Evolutionary conservation across 345 rosid species (phyloP).

Genomic region (Hirschfeldia incana): DNA sequence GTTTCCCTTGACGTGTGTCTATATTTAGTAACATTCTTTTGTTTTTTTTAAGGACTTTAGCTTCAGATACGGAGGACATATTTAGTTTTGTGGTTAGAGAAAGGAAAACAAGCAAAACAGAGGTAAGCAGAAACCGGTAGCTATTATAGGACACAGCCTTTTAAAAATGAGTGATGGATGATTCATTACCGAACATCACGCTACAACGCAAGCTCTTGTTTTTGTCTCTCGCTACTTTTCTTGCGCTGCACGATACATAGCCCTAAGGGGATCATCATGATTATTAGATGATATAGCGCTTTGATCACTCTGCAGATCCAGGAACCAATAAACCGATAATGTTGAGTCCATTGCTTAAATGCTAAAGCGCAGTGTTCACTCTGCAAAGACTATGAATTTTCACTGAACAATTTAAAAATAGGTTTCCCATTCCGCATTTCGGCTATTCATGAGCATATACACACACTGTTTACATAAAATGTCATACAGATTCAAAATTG

Average conservation of each 20-base stretch:
- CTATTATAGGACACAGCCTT: constrained; percentile 29
- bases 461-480: neutral
- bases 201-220: constrained; percentile 11
- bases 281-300: neutral
- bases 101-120: neutral
- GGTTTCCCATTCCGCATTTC: constrained; percentile 36
- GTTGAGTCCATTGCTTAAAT: constrained; percentile 39
- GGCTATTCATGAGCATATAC: constrained; percentile 40
- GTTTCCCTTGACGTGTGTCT: constrained; percentile 25
- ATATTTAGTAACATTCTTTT: constrained; percentile 27
- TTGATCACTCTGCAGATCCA: neutral
- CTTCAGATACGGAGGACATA: constrained; percentile 25
- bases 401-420: constrained; percentile 39
- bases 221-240: constrained; percentile 8
- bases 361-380: constrained; percentile 6
- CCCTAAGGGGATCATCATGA: neutral
- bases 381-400: constrained; percentile 23
- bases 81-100: constrained; percentile 16
- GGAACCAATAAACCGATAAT: neutral
- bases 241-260: constrained; percentile 10
- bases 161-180: constrained; percentile 22
- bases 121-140: constrained; percentile 11
- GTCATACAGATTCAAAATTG: neutral
- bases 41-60: constrained; percentile 9
- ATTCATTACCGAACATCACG: constrained; percentile 21